A percentile compares a stretch with the other conserved stretches of the same genome.
Evolutionary conservation across 768 basidiomycete species (phyloP).

Genomic region (Termitomyces sp.): DNA sequence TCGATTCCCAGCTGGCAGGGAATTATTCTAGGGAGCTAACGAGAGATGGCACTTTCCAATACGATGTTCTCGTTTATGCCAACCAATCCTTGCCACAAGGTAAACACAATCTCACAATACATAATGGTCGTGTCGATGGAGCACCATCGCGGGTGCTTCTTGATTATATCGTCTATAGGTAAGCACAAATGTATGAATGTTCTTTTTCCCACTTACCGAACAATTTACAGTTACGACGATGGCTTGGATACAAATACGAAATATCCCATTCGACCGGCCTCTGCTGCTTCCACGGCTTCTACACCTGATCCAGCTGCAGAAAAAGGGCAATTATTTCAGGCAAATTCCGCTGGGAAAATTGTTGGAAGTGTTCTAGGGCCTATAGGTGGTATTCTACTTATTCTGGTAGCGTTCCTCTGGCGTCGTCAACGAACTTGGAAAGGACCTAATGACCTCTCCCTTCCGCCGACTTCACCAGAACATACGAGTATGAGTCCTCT

Average conservation of each 20-base stretch:
- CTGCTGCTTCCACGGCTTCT: background rate
- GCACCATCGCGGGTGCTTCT: slow-evolving; percentile 25
- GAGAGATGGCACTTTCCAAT: slow-evolving; percentile 19
- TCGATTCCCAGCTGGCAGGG: slow-evolving; percentile 28
- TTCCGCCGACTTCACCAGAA: background rate
- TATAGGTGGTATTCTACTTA: slow-evolving; percentile 18
- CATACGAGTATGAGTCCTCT: background rate
- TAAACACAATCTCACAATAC: slow-evolving; percentile 26
- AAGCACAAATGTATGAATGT: background rate
- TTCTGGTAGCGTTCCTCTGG: slow-evolving; percentile 17
- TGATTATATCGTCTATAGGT: slow-evolving; percentile 38
- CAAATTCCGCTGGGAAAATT: slow-evolving; percentile 14
- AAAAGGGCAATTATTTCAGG: background rate
- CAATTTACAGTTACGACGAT: slow-evolving; percentile 11
- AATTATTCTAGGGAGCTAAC: slow-evolving; percentile 18
- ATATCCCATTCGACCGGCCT: background rate
- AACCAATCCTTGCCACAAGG: slow-evolving; percentile 21
- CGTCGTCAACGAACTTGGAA: slow-evolving; percentile 15
- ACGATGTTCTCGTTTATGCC: slow-evolving; percentile 30
- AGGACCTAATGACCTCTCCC: background rate
- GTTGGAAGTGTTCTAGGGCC: slow-evolving; percentile 25
- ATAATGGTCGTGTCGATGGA: slow-evolving; percentile 25
- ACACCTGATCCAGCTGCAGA: background rate
- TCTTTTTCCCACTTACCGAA: background rate
- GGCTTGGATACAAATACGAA: background rate